phyloP scores from a whole-genome alignment of 345 rosid genomes.

The Dipteronia sinensis region DNA sequence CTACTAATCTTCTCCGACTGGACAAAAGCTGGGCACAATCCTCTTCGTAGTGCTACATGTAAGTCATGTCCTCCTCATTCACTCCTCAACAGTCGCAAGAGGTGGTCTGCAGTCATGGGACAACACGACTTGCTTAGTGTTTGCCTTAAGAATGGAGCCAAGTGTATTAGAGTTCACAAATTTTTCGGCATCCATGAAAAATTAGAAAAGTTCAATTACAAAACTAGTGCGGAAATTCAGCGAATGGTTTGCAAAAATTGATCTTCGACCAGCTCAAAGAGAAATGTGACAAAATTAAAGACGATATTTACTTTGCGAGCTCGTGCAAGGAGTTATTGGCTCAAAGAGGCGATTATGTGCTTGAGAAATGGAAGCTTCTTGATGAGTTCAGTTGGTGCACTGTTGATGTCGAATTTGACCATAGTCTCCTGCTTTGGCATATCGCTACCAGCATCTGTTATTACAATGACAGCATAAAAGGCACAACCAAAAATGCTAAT shows the following conservation, averaged over 20 bases:
- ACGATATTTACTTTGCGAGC: background rate
- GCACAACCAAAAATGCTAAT: rapidly evolving
- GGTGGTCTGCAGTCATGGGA: background rate
- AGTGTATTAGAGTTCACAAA: background rate
- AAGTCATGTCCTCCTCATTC: too few species aligned
- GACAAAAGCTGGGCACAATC: background rate
- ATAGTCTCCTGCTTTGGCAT: slow-evolving; percentile 31
- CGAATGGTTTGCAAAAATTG: background rate
- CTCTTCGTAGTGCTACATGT: background rate
- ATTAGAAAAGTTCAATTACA: background rate
- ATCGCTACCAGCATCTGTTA: slow-evolving; percentile 27
- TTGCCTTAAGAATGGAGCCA: background rate
- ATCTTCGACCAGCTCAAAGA: background rate
- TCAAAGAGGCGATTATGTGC: slow-evolving; percentile 24
- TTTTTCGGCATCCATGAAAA: background rate
- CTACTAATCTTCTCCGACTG: background rate
- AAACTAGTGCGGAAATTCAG: background rate
- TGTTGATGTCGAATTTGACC: slow-evolving; percentile 18
- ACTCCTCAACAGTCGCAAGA: background rate
- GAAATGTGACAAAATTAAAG: background rate
- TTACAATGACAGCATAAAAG: background rate
- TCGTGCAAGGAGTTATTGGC: slow-evolving; percentile 1
- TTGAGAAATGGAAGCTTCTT: background rate
- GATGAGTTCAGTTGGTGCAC: slow-evolving; percentile 23
- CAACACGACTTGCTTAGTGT: background rate